Conservation (phyloP, 345 rosid species). For the Salix udensis region DNA sequence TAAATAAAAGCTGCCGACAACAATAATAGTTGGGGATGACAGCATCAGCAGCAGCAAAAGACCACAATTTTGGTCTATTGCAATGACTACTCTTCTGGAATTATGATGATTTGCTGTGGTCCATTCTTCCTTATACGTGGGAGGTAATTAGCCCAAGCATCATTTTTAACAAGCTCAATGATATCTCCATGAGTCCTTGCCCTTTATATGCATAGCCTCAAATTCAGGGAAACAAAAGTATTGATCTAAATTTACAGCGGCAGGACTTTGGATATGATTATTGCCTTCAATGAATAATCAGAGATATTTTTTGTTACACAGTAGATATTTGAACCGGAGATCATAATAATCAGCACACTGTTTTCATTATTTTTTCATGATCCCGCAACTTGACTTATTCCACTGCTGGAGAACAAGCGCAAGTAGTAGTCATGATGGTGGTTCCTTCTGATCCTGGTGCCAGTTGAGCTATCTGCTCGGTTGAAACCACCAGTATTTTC, state of each 20-base stretch:
- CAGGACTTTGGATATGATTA: neutral
- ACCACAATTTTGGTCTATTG: neutral
- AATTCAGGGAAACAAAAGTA: neutral
- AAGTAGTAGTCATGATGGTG: too few relatives aligned
- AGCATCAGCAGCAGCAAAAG: neutral
- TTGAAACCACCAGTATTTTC: neutral
- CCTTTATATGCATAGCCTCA: neutral
- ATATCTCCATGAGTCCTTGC: too few relatives aligned
- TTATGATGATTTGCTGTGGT: neutral
- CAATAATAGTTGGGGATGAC: neutral
- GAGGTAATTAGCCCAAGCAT: neutral
- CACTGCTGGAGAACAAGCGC: too few relatives aligned
- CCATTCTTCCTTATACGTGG: neutral
- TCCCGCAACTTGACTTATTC: too few relatives aligned
- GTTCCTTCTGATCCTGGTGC: too few relatives aligned
- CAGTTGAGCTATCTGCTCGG: too few relatives aligned
- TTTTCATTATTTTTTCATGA: too few relatives aligned
- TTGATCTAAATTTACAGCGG: neutral
- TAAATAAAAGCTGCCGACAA: slow-evolving; percentile 2
- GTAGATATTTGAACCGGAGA: too few relatives aligned
- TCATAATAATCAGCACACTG: too few relatives aligned
- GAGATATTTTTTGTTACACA: neutral
- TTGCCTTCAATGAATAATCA: neutral
- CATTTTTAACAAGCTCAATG: neutral
- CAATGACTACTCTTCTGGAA: neutral